Percentiles rank a stretch among this genome's conserved stretches.
Evolutionary conservation across 257 asterid species (phyloP).

Genomic region (Jacaranda mimosifolia): DNA sequence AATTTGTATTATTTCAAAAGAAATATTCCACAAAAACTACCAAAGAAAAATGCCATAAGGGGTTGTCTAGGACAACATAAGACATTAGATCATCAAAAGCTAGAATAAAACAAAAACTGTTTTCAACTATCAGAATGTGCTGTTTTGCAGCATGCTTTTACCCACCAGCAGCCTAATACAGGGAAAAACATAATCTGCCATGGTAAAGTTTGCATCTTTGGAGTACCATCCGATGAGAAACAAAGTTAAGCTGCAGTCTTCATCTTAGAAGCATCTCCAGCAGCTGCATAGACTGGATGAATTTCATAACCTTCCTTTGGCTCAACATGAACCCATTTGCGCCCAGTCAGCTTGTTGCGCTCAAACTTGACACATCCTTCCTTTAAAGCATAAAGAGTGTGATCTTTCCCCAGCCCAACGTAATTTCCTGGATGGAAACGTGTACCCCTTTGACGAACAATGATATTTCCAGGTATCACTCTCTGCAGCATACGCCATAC

Average conservation of each 20-base stretch:
- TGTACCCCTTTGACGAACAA: slow-evolving; percentile 96
- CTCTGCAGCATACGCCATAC: slow-evolving; percentile 56
- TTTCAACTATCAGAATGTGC: slow-evolving; percentile 10
- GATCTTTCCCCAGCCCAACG: slow-evolving; percentile 90
- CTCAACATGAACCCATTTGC: slow-evolving; percentile 95
- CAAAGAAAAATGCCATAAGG: neutral
- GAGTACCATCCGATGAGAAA: neutral
- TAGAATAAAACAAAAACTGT: neutral
- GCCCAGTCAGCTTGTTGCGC: slow-evolving; percentile 74
- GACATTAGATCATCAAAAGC: neutral
- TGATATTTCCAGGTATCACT: slow-evolving; percentile 89
- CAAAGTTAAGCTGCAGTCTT: slow-evolving; percentile 54
- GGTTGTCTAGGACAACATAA: neutral
- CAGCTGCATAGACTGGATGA: slow-evolving; percentile 70
- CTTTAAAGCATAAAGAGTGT: slow-evolving; percentile 86
- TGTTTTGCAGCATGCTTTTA: slow-evolving; percentile 13
- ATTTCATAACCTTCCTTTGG: slow-evolving; percentile 83
- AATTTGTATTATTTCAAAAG: slow-evolving; percentile 19
- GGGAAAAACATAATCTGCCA: neutral
- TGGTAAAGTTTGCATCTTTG: neutral
- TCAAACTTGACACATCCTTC: slow-evolving; percentile 92
- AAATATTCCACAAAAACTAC: neutral
- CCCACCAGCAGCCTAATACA: slow-evolving; percentile 5
- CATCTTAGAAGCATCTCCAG: slow-evolving; percentile 47
- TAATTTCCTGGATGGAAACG: slow-evolving; percentile 91